Evolutionary conservation across 1,139 yeast genomes (phyloP), one percentile per base, ranked within the genome.

Genomic region (Torulaspora pretoriensis): DNA sequence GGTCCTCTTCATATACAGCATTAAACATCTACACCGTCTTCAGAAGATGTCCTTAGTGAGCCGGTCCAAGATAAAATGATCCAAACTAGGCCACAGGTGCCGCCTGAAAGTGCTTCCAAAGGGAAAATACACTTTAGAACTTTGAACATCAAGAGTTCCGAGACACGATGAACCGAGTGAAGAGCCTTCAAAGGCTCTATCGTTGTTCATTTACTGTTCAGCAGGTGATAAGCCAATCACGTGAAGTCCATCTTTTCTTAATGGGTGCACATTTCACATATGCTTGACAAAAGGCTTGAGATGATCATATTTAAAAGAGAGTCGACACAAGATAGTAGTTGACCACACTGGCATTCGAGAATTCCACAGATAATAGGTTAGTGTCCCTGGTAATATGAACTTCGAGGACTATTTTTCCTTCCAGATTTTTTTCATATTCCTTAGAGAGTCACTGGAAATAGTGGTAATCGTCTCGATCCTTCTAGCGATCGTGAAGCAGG

Each of bases 371-470:
- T 3, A 26, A 23, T 10, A 3, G 12, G 14, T 9, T 6, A 10
- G 16, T 9, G 19, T 14, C 8, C 9, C 13, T 13, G 27, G 28
- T 13, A 12, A 36, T 14, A 56, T 57, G 60, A 44, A 42, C 8
- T 55, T 68, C 35, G 69, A 64, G 32, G 55, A 65, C 19, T 50
- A 65, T 31, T 70, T 70, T 53, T 70, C 74, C 2, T 68, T 70
- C 38, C 71, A 70, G 52, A 67, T 78, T 42, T 90, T 89, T 70
- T 89, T 90, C 70, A 83, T 90, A 58, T 88, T 88, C 48, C 78
- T 90, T 59, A 80, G 97, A 69, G 97, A 90, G 69, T 74, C 95
- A 1, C 73, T 90, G 52, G 97, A 90, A 71, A 96, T 96, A 40
- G 77, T 89, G 39, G 80, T 90, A 50, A 89, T 90, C 51, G 84